Percentiles rank a stretch among this genome's conserved stretches.
Evolutionary conservation across 129 eudicot species (phyloP).

Genomic region (Heracleum sosnowskyi): DNA sequence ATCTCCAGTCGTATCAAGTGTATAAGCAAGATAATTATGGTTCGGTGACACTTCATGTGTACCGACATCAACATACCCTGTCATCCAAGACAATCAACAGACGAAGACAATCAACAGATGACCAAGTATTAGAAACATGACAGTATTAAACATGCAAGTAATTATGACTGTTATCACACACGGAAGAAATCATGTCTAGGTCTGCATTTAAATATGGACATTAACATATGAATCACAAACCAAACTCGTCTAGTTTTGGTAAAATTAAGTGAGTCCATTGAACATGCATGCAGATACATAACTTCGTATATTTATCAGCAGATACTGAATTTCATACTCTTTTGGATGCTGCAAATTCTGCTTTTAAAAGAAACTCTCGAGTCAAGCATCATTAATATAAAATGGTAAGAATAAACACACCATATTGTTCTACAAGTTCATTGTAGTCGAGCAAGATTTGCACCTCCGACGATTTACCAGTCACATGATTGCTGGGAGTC

Average conservation of each 20-base stretch:
- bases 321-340: too few species aligned
- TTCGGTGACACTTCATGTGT: conserved; percentile 84
- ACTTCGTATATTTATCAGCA: too few species aligned
- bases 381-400: not conserved
- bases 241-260: too few species aligned
- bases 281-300: too few species aligned
- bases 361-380: not conserved
- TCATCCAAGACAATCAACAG: not conserved
- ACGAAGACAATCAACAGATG: not conserved
- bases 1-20: conserved; percentile 59
- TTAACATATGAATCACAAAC: too few species aligned
- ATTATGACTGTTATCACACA: too few species aligned
- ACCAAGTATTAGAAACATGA: not conserved
- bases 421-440: conserved; percentile 61
- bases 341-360: too few species aligned
- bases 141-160: too few species aligned
- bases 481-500: conserved; percentile 29
- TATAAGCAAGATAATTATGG: conserved; percentile 74
- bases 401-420: conserved; percentile 19
- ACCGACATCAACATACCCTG: conserved; percentile 91
- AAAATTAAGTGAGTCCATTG: too few species aligned
- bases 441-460: conserved; percentile 88
- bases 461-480: conserved; percentile 27
- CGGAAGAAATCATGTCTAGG: not conserved
- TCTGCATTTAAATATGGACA: not conserved